Evolutionary conservation across 192 early-diverging fungal species (phyloP), one percentile per base, ranked within the genome.

Genomic region (Allomyces macrogynus): DNA sequence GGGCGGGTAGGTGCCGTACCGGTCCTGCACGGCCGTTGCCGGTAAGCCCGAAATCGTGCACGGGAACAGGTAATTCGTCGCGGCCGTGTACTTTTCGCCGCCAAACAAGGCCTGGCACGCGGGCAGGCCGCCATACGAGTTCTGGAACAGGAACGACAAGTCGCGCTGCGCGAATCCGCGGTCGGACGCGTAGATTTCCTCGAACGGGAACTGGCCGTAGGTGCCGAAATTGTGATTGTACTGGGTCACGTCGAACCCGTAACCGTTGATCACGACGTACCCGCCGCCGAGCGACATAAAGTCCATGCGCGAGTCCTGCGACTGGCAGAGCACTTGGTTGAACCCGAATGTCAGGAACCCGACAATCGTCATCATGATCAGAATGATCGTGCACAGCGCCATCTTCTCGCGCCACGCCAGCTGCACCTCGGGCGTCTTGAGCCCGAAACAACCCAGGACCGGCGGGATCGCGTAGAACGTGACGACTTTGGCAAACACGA

Each of bases 331-430:
- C 18, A 67, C 25, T 57, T 24, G 25, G 16, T 67, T 24, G 61
- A 80, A 71, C 23, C 88, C 90, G 71, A 95, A 92, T 11, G 89
- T 92, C 64, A 93, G 68, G 72, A 93, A 93, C 24, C 87, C 91
- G 43, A 92, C 81, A 25, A 70, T 68, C 5, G 64, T 67, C 81
- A 89, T 89, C 62, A 91, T 73, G 0, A 88, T 1, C 9, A 86
- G 23, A 66, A 92, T 91, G 64, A 93, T 77, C 32, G 80, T 84
- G 49, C 91, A 86, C 11, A 95, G 74, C 0, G 87, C 89, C 66
- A 95, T 85, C 73, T 95, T 95, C 74, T 95, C 93, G 69, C 90
- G 81, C 86, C 87, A 95, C 26, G 93, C 93, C 49, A 63, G 66
- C 65, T 83, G 81, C 14, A 78, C 64, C 10, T 65, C 23, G 2